phyloP scores from a whole-genome alignment of 2,329 filamentous ascomycete species.

The Diaporthe sp. region DNA sequence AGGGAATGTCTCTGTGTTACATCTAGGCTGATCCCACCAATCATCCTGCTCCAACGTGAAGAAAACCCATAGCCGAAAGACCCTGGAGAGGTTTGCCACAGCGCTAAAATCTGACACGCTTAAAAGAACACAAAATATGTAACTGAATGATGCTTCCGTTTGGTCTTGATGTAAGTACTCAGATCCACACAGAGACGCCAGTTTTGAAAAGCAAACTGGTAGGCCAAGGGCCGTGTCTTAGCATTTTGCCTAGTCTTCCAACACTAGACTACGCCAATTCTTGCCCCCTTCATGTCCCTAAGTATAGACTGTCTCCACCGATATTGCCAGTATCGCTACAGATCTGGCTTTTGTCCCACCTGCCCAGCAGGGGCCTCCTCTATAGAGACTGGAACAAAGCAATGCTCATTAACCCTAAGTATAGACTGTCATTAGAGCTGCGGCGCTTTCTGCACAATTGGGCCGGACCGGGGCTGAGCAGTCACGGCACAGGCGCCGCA shows the following conservation, averaged over 20 bases:
- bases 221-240: not conserved
- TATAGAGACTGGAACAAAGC: no score
- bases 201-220: not conserved
- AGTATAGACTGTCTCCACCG: not conserved
- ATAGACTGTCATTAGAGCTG: no score
- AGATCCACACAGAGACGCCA: no score
- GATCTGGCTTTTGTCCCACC: no score
- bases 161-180: not conserved
- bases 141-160: not conserved
- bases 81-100: not conserved
- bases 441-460: no score
- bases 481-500: no score
- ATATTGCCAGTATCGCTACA: no score
- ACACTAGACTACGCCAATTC: not conserved
- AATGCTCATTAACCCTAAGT: no score
- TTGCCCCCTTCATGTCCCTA: not conserved
- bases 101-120: conserved; percentile 23
- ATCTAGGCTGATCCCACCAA: not conserved
- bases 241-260: not conserved
- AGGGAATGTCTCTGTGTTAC: conserved; percentile 9
- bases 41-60: not conserved
- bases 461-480: no score
- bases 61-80: not conserved
- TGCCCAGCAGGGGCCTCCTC: no score
- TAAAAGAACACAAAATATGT: not conserved